Evolutionary conservation across 441 rosid species (phyloP), one percentile per base, ranked within the genome.

Genomic region (Dalechampia spathulata): DNA sequence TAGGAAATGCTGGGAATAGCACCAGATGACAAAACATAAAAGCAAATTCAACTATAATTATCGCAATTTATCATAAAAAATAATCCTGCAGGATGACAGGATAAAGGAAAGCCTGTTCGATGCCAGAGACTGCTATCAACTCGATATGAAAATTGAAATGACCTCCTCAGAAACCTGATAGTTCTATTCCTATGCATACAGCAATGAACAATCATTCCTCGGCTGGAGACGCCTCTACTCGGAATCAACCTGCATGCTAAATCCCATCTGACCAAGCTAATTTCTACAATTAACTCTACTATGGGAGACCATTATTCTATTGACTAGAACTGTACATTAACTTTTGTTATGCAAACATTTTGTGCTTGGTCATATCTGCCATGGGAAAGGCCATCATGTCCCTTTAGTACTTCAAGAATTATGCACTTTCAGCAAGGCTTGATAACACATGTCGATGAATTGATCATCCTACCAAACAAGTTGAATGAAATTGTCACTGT

Each of bases 371-470:
- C n/a, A 66, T 36, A 61, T 62, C 54, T 13, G 45, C 54, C 46
- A 49, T 28, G 38, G 15, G 27, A 71, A 30, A 57, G 16, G 45
- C 49, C 20, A 12, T 9, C 20, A 7, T 26, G n/a, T 52, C 45
- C 41, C 51, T 66, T 45, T 23, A 16, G 25, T 19, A 28, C n/a
- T 65, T 82, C 77, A 82, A 15, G 71, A 62, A 32, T 69, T 68
- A 16, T 79, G 77, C 47, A 62, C 75, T 67, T 77, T 81, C 62
- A 66, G 57, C 69, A 85, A 56, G 21, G 84, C 71, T 59, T 74
- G 79, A 75, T 72, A 69, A 65, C 82, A 78, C 86, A 78, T 54
- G 71, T 80, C 81, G 2, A 85, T 64, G 57, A 76, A 82, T 53
- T 71, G 84, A 49, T 85, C 84, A 49, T 85, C 88, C 88, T 85